Evolutionary conservation across 2,329 filamentous ascomycete genomes (phyloP), one percentile per base, ranked within the genome.

Genomic region (Grosmannia clavigera): DNA sequence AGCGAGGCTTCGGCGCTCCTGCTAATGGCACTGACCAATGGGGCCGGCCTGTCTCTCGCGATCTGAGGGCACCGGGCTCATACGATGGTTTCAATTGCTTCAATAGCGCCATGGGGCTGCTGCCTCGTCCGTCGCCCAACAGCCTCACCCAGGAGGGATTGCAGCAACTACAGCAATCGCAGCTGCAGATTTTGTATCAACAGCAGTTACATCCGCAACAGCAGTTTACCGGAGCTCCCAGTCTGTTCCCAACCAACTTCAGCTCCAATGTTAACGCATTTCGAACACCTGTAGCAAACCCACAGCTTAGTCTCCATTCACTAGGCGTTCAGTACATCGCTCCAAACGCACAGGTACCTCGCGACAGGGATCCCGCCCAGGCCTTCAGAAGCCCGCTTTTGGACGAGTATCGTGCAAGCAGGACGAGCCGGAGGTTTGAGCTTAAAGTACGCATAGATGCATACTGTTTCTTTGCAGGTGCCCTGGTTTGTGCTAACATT

Each of bases 331-430:
- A 64, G 43, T 66, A 72, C 61, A 66, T 69, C 54, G 67, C 43
- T 4, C 1, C 70, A 40, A 68, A 70, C 2, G 76, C 75, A 60
- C 77, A 81, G 35, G 11, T 60, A 25, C 11, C 55, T 2, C 54
- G 58, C 4, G 63, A 63, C 16, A 27, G 59, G 9, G 63, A 65
- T n/a, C 59, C 55, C 2, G 43, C 60, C 3, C 58, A 51, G 2
- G 55, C 61, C 9, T 55, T 87, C 16, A 82, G 89, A 66, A 95
- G 90, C 70, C 74, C 78, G 16, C 74, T 92, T 10, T 77, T 96
- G 2, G 86, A 92, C 63, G 89, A 95, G 35, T 96, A 95, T 72
- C 84, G 88, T 51, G 78, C 80, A 12, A 60, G 54, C 1, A 95
- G 91, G 71, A 82, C 81, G 0, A 90, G 80, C 70, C 80, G 77